Evolutionary conservation across 306 rosid genomes (phyloP), one percentile per base, ranked within the genome.

Genomic region (Fragaria nilgerrensis): DNA sequence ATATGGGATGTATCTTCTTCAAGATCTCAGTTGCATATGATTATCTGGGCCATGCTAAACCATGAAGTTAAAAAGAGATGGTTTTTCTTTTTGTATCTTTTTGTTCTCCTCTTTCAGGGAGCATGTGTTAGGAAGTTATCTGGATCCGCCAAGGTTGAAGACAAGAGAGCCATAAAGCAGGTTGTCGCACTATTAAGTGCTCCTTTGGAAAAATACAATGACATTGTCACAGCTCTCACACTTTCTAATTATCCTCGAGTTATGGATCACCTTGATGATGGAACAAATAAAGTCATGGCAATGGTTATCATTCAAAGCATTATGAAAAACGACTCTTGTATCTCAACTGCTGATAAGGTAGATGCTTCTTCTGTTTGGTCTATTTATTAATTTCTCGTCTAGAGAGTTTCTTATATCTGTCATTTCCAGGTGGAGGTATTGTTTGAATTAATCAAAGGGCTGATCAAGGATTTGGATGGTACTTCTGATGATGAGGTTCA

Each of bases 241-340:
- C 89, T 86, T 68, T 80, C 87, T 55, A 86, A 86, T 75, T 86
- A 86, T 80, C 89, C 89, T 43, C 85, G 81, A 55, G 85, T 86
- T 50, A 86, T 86, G 89, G 87, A 83, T 25, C 77, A 80, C 77
- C 87, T 86, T 77, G 83, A 86, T 72, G 78, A 77, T 80, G 85
- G 80, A 64, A 86, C 89, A 39, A 83, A 86, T 76, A 86, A 86
- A 77, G 83, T 83, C 76, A 86, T 86, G 89, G 89, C 89, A 41
- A 72, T 83, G 85, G 86, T 83, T 49, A 83, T 86, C 47, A 83
- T 86, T 75, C 83, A 86, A 71, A 86, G 85, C 82, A 83, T 86
- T 29, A 83, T 86, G 87, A 86, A 86, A 68, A 86, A 83, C 62
- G 76, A 75, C 72, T 76, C 84, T 65, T 78, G 83, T 77, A 86